phyloP scores from a whole-genome alignment of 345 rosid genomes.

The Eucalyptus sp. region DNA sequence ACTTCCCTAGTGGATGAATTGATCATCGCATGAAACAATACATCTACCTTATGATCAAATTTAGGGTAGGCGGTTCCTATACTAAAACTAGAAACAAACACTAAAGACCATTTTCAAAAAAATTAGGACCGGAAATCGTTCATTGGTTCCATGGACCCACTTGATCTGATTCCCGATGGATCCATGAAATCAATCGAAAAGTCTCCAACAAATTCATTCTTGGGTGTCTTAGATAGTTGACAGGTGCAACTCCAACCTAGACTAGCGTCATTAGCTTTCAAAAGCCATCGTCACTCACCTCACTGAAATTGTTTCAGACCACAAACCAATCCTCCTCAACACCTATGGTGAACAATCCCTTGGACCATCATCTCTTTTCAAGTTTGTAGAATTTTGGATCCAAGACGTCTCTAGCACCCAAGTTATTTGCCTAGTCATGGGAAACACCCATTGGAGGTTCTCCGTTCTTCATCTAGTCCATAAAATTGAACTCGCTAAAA shows the following conservation, averaged over 20 bases:
- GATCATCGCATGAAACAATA: too few relatives aligned
- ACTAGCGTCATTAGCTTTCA: not conserved
- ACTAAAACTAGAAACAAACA: too few relatives aligned
- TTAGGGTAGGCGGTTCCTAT: too few relatives aligned
- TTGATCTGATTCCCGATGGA: accelerated
- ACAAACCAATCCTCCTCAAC: not conserved
- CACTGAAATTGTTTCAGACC: accelerated
- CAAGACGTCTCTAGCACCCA: not conserved
- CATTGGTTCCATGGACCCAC: not conserved
- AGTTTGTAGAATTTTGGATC: too few relatives aligned
- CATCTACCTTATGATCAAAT: too few relatives aligned
- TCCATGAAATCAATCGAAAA: accelerated
- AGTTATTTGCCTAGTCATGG: not conserved
- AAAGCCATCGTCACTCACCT: not conserved
- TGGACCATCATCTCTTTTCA: not conserved
- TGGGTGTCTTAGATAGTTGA: accelerated
- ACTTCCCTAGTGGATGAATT: too few relatives aligned
- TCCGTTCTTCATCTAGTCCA: too few relatives aligned
- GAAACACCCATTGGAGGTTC: not conserved
- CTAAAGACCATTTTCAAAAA: too few relatives aligned
- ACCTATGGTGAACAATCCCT: not conserved
- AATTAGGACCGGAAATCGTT: accelerated
- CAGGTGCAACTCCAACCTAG: accelerated
- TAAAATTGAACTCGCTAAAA: too few relatives aligned
- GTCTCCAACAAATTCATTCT: not conserved